Percentiles rank a stretch among this genome's conserved stretches.
phyloP scores from a whole-genome alignment of 2,329 filamentous ascomycete genomes.

The Pyrenophora graminea region DNA sequence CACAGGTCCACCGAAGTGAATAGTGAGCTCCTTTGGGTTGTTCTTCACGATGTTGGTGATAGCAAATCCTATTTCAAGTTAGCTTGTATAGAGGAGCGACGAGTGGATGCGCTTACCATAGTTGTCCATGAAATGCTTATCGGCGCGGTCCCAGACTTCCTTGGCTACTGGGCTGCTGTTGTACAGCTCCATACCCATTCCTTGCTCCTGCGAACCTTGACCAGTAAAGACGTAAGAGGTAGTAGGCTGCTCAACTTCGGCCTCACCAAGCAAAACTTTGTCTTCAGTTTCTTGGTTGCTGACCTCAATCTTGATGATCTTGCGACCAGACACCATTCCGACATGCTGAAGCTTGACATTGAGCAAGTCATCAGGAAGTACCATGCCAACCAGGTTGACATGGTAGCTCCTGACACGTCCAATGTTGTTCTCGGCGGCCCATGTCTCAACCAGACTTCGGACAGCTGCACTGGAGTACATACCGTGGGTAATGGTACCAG shows the following conservation, averaged over 20 bases:
- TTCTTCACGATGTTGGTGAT: conserved; percentile 99
- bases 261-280: conserved; percentile 92
- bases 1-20: conserved; percentile 94
- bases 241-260: conserved; percentile 95
- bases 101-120: conserved; percentile 68
- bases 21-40: conserved; percentile 97
- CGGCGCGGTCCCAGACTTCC: conserved; percentile 89
- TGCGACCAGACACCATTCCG: conserved; percentile 96
- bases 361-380: conserved; percentile 92
- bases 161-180: conserved; percentile 89
- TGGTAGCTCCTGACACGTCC: conserved; percentile 97
- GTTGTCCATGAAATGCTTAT: conserved; percentile 98
- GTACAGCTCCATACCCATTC: conserved; percentile 99
- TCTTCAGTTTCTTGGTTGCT: conserved; percentile 95
- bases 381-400: conserved; percentile 96
- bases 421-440: conserved; percentile 98
- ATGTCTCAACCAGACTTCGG: conserved; percentile 93
- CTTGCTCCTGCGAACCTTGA: conserved; percentile 97
- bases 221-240: conserved; percentile 98
- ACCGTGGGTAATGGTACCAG: conserved; percentile 96
- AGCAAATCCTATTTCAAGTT: conserved; percentile 70
- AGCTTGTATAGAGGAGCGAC: conserved; percentile 10
- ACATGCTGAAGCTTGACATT: conserved; percentile 95
- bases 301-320: conserved; percentile 98
- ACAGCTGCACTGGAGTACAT: conserved; percentile 99